Evolutionary conservation across 208 protist genomes (phyloP), one percentile per base, ranked within the genome.

Genomic region (Acanthamoeba lugdunensis): DNA sequence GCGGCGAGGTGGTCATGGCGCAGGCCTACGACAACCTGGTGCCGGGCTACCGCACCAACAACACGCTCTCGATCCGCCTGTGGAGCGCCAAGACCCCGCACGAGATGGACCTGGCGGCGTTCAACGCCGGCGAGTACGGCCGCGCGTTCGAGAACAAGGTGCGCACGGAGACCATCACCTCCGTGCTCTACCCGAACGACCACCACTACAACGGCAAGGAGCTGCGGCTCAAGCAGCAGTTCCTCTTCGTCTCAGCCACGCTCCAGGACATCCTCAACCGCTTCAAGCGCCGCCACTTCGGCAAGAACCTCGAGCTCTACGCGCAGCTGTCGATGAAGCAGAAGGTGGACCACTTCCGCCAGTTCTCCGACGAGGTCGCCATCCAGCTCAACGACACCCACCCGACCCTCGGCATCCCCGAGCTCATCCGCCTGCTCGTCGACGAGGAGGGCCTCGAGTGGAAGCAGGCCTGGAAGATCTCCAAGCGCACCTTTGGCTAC

Each of bases 321-420:
- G 56, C 65, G 37, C 28, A 50, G 33, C 63, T 82, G 2, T 71
- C 65, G 65, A 28, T 71, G n/a, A 71, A 71, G 65, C 65, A 71
- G 65, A 71, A 71, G 65, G 65, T 71, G n/a, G 58, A n/a, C n/a
- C n/a, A 54, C 45, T 87, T 90, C 28, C 30, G 8, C 25, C 48
- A 92, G n/a, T 93, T 97, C 79, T 94, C 45, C 6, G 65, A 96
- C 21, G 95, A 96, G 95, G 93, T 95, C 61, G 95, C 95, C 9
- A 97, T 98, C 75, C 98, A 98, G 93, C 93, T 98, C 5, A 98
- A 98, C 87, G 98, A 98, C 93, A 98, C 97, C 21, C 98, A 98
- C 92, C 98, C 98, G 28, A 95, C 97, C 33, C 41, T 98, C 1
- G 97, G 95, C 90, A 96, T 98, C 41, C 95, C 96, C 33, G 98